Evolutionary conservation across 1,284 basidiomycete species (phyloP).

Genomic region (Ceraceosorus bombacis): DNA sequence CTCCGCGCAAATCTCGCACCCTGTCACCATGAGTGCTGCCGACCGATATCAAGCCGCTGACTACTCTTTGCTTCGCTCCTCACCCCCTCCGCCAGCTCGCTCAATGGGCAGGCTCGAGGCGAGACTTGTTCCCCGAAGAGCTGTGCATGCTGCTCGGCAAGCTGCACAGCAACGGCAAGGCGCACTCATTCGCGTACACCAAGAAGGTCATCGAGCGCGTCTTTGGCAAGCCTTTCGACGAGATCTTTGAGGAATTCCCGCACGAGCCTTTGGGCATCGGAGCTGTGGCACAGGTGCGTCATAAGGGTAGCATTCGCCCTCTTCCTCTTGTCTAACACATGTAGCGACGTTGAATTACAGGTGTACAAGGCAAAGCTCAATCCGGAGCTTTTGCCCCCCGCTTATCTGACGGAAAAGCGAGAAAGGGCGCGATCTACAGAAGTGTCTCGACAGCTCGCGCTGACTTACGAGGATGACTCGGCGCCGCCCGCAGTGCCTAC

Average conservation of each 20-base stretch:
- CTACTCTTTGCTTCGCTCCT: background rate
- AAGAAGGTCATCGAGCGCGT: conserved; percentile 73
- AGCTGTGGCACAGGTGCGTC: conserved; percentile 72
- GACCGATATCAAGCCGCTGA: background rate
- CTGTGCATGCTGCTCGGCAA: conserved; percentile 79
- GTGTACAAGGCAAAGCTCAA: conserved; percentile 80
- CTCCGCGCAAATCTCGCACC: too few species aligned
- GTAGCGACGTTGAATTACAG: background rate
- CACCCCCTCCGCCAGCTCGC: conserved; percentile 59
- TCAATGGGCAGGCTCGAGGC: conserved; percentile 95
- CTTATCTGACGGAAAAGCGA: conserved; percentile 40
- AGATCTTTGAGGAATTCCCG: conserved; percentile 88
- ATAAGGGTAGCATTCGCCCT: background rate
- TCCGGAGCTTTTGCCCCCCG: conserved; percentile 66
- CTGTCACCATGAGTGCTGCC: too few species aligned
- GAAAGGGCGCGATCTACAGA: background rate
- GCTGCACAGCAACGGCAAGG: conserved; percentile 79
- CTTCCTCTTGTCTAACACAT: background rate
- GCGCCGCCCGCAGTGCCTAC: conserved; percentile 35
- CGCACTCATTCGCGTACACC: conserved; percentile 76
- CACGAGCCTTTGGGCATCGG: conserved; percentile 86
- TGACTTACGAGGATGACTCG: conserved; percentile 34
- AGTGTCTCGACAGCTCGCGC: conserved; percentile 18
- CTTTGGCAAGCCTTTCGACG: conserved; percentile 63
- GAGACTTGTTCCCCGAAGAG: conserved; percentile 86